Evolutionary conservation across 2,329 filamentous ascomycete species (phyloP), one percentile per base, ranked within the genome.

Genomic region (Neofusicoccum laricinum): DNA sequence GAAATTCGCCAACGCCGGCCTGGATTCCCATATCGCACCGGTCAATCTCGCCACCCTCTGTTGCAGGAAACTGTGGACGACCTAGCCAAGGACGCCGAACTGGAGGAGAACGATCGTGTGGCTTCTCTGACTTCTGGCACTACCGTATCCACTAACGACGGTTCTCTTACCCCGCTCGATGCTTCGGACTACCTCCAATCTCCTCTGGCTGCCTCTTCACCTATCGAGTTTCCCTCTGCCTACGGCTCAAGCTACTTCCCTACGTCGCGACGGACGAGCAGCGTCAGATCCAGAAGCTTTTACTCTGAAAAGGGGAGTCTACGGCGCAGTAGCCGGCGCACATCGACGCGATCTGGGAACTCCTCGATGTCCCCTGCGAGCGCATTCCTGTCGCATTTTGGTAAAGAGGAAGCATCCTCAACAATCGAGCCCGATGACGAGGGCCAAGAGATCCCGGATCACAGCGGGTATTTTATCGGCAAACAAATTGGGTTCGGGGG

Each of bases 401-500:
- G 63, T 17, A 76, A 76, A 70, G 69, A 68, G 38, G 69, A 70
- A 50, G 70, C 73, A 57, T 64, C 72, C 65, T 62, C 80, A 71
- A 61, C 79, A 76, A 64, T 72, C 72, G 69, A 77, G 71, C 61
- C 77, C 71, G 88, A 90, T 70, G 86, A 88, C 55, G 87, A 90
- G 77, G 88, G 88, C 2, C 87, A 90, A 71, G 84, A 87, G 66
- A 85, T 90, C 51, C 87, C 86, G 46, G 82, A 81, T 51, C 70
- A 80, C 46, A 77, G 84, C 61, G 85, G 88, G 67, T 90, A 89
- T 72, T 85, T 90, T 36, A 84, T 90, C 59, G 88, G 88, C 53
- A 86, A 87, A 68, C 84, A 86, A 66, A 86, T 90, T 65, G 88
- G 86, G 2, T 85, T 81, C 67, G 88, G 88, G 30, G 88, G 88